These are phyloP conservation scores for Pyrenula aspistea DNA, from an alignment of 495 filamentous ascomycete genomes.

Conservation along the genomic window DNA sequence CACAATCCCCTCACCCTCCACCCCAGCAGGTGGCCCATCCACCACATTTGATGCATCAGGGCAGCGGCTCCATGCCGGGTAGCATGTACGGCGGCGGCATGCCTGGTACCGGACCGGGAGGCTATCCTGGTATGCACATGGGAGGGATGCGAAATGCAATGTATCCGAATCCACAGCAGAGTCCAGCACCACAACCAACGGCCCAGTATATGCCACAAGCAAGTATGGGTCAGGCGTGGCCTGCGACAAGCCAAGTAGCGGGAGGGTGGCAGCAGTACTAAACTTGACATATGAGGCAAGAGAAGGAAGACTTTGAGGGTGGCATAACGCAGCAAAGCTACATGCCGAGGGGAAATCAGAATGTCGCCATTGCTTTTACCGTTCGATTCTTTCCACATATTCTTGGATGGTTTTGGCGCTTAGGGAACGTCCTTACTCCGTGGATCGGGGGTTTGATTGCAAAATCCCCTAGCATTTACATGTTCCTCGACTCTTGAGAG, in stretches of 20 bases:
- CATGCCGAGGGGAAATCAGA: neutral
- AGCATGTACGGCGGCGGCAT: constrained; percentile 48
- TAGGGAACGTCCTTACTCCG: neutral
- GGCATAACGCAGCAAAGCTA: neutral
- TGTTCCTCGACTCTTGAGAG: neutral
- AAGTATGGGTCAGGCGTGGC: constrained; percentile 33
- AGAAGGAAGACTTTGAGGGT: neutral
- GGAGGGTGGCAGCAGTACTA: constrained; percentile 3
- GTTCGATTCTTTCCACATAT: constrained; percentile 10
- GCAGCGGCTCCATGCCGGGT: constrained; percentile 48
- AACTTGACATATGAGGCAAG: no score
- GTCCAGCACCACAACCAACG: constrained; percentile 36
- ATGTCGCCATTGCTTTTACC: constrained; percentile 1
- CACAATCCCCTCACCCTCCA: constrained; percentile 36
- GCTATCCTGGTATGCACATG: constrained; percentile 24
- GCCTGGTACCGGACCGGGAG: constrained; percentile 39
- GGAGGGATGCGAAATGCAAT: constrained; percentile 40
- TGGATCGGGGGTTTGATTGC: neutral
- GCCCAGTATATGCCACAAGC: constrained; percentile 28
- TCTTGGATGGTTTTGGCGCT: constrained; percentile 4
- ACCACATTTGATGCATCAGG: constrained; percentile 34
- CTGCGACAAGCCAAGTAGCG: constrained; percentile 14
- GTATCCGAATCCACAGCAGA: constrained; percentile 35
- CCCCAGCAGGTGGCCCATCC: constrained; percentile 28
- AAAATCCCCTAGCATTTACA: neutral